Percentiles rank a stretch among this genome's conserved stretches.
Conservation (phyloP, 306 rosid species). For the Ammopiptanthus mongolicus region DNA sequence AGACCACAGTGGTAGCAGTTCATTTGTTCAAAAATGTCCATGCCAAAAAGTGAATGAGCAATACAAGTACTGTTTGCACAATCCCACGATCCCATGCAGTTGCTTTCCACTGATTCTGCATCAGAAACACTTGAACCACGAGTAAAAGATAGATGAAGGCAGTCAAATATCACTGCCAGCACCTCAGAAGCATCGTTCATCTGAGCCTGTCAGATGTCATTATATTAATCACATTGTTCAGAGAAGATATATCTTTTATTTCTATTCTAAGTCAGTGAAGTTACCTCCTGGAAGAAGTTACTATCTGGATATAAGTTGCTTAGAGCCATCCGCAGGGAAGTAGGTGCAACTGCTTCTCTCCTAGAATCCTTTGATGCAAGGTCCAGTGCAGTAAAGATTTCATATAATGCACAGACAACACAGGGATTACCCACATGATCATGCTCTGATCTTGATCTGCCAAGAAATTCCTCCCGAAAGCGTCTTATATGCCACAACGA, state of each 20-base stretch:
- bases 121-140: slow-evolving; percentile 52
- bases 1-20: slow-evolving; percentile 73
- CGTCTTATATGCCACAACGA: slow-evolving; percentile 86
- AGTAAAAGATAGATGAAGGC: slow-evolving; percentile 85
- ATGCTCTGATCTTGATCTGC: slow-evolving; percentile 71
- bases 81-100: slow-evolving; percentile 73
- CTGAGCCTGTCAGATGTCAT: slow-evolving; percentile 65
- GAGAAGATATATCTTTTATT: slow-evolving; percentile 10
- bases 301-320: slow-evolving; percentile 90
- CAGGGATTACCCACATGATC: slow-evolving; percentile 90
- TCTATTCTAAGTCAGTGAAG: slow-evolving; percentile 2
- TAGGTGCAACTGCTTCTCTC: slow-evolving; percentile 87
- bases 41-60: slow-evolving; percentile 87
- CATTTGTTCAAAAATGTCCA: slow-evolving; percentile 89
- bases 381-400: slow-evolving; percentile 67
- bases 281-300: slow-evolving; percentile 93
- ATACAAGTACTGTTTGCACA: slow-evolving; percentile 72
- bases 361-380: slow-evolving; percentile 55
- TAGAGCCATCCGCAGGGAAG: slow-evolving; percentile 84
- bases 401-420: slow-evolving; percentile 88
- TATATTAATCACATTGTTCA: slow-evolving; percentile 28
- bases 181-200: slow-evolving; percentile 99
- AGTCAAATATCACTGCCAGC: slow-evolving; percentile 73
- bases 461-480: slow-evolving; percentile 79
- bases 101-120: slow-evolving; percentile 63